Conservation (phyloP, 1,284 basidiomycete genomes). For the Malassezia slooffiae region DNA sequence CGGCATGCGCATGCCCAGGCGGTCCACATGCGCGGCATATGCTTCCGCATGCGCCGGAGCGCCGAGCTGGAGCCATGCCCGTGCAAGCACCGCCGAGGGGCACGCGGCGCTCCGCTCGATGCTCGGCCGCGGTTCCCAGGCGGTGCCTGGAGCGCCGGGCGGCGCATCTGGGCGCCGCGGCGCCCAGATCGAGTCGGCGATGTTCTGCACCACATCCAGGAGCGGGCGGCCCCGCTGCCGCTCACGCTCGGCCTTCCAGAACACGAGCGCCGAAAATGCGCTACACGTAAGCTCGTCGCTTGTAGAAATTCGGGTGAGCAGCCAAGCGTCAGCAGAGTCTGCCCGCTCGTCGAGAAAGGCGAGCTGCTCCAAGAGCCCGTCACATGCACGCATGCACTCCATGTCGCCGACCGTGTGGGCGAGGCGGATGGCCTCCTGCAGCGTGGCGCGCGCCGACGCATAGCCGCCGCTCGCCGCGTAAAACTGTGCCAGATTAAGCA, state of each 20-base stretch:
- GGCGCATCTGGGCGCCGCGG: background rate
- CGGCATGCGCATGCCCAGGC: no score
- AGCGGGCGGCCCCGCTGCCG: slow-evolving; percentile 6
- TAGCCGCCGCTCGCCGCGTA: slow-evolving; percentile 4
- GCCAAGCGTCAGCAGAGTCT: background rate
- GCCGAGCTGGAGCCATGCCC: slow-evolving; percentile 11
- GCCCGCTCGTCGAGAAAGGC: background rate
- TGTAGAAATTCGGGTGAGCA: slow-evolving; percentile 6
- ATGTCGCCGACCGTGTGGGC: slow-evolving; percentile 12
- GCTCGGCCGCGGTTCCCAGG: slow-evolving; percentile 16
- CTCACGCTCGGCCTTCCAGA: slow-evolving; percentile 11
- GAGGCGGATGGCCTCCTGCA: slow-evolving; percentile 14
- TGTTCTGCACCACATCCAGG: slow-evolving; percentile 3
- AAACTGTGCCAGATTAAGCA: slow-evolving; percentile 14
- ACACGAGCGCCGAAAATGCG: slow-evolving; percentile 7
- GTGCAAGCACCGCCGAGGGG: slow-evolving; percentile 12
- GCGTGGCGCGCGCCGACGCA: slow-evolving; percentile 7
- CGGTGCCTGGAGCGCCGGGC: background rate
- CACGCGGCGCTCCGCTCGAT: slow-evolving; percentile 12
- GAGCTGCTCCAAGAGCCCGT: slow-evolving; percentile 13
- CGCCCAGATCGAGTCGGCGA: slow-evolving; percentile 8
- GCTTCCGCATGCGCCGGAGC: slow-evolving; percentile 4
- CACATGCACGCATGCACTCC: slow-evolving; percentile 16
- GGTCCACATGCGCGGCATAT: slow-evolving; percentile 6
- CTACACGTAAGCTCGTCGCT: slow-evolving; percentile 2